A percentile compares a stretch with the other conserved stretches of the same genome.
These are phyloP conservation scores for Pleurotus platypus DNA, from an alignment of 768 basidiomycete genomes.

Conservation along the genomic window DNA sequence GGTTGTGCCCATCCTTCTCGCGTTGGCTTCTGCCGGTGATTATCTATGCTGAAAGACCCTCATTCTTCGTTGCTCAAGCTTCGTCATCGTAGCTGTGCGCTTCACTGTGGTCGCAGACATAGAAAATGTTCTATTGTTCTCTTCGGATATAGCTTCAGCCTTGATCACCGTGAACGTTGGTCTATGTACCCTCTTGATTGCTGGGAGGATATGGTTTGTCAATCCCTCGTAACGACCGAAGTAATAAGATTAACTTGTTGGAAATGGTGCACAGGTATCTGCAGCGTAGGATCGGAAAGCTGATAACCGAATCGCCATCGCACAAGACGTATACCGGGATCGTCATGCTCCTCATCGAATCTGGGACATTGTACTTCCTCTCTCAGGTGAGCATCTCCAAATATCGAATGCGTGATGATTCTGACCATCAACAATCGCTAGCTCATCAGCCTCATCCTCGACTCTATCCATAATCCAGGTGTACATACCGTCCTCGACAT, in stretches of 20 bases:
- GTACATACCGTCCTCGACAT: constrained; percentile 5
- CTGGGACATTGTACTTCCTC: not conserved
- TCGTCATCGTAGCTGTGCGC: not conserved
- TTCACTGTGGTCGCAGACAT: constrained; percentile 1
- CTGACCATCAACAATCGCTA: not conserved
- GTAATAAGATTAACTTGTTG: not conserved
- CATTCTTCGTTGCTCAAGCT: too few relatives aligned
- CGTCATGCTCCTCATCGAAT: constrained; percentile 4
- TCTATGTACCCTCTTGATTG: constrained; percentile 2
- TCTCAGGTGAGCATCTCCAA: not conserved
- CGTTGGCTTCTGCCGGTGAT: constrained; percentile 4
- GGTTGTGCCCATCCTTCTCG: not conserved
- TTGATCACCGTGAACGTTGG: constrained; percentile 1
- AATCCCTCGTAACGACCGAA: not conserved
- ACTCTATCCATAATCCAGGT: constrained; percentile 2
- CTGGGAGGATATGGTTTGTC: not conserved
- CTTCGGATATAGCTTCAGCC: constrained; percentile 1
- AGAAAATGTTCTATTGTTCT: not conserved
- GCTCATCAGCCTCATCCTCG: constrained; percentile 5
- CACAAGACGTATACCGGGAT: not conserved
- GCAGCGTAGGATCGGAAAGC: not conserved
- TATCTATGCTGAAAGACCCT: too few relatives aligned
- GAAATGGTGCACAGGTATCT: not conserved
- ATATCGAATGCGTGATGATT: not conserved
- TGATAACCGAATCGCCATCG: not conserved